Evolutionary conservation across 2,329 filamentous ascomycete genomes (phyloP), one percentile per base, ranked within the genome.

Genomic region (Massarina eburnea): DNA sequence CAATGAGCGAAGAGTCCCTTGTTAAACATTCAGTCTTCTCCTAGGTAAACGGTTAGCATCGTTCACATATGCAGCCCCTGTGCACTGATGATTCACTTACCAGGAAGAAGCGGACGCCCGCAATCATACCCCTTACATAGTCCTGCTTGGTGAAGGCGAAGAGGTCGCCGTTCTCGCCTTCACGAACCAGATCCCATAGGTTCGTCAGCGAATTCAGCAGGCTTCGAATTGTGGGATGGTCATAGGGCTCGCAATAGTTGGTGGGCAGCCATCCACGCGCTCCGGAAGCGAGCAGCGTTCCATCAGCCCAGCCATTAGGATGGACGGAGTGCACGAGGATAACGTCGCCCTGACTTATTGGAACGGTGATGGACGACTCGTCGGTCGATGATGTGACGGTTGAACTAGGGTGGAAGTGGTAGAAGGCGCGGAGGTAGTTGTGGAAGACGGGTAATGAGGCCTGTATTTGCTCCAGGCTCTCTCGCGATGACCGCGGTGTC

Each of bases 281-380:
- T 20, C 92, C 92, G 2, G 91, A 89, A 19, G 86, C 81, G 50
- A 99, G 74, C 32, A 96, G 77, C 1, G 94, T 99, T 41, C 94
- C 94, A 69, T 99, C 94, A 24, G 94, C 94, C 94, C 94, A 99
- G 58, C 94, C 94, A 74, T 97, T 99, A 49, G 90, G 94, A 71
- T 99, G 94, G 56, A 97, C 89, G 3, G 94, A 96, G 71, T 99
- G 94, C 18, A 99, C 88, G 46, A 99, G 74, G 43, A 99, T 86
- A 39, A 99, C 83, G 63, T 99, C 94, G 48, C 94, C 94, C 65
- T 94, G 86, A 57, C 89, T 88, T 45, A 99, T 80, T 18, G 91
- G 88, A 9, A 96, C 77, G 9, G 92, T 97, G 44, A 97, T 73
- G 18, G 76, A 73, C 5, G 72, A 71, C 34, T 74, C 73, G 34